These are phyloP conservation scores for Laetiporus sulphureus DNA, from an alignment of 1,284 basidiomycete species.

Conservation along the genomic window DNA sequence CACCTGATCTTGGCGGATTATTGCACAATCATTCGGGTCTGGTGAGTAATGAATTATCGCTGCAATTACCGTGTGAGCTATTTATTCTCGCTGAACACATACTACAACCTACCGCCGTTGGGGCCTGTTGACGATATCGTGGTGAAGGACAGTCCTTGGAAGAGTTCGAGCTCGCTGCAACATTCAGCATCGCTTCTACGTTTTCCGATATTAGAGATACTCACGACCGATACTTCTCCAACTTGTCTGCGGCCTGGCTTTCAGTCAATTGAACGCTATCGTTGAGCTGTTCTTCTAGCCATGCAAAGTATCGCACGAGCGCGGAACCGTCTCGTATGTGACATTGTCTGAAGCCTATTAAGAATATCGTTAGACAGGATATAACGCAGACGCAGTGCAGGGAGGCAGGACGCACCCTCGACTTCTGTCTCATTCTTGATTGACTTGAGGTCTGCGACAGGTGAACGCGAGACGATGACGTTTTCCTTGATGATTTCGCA, in stretches of 20 bases:
- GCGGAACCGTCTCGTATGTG: conserved; percentile 92
- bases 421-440: conserved; percentile 88
- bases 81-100: not conserved
- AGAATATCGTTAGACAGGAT: not conserved
- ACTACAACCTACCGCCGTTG: conserved; percentile 63
- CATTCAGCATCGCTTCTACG: not conserved
- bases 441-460: conserved; percentile 79
- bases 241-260: conserved; percentile 71
- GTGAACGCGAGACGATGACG: conserved; percentile 59
- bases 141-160: conserved; percentile 85
- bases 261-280: conserved; percentile 70
- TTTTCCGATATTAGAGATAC: conserved; percentile 25
- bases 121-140: conserved; percentile 91
- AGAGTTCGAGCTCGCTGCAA: conserved; percentile 63
- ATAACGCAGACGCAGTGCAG: too few relatives aligned
- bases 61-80: conserved; percentile 19
- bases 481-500: conserved; percentile 29
- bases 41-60: conserved; percentile 95
- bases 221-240: conserved; percentile 78
- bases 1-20: conserved; percentile 72
- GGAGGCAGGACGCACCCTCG: conserved; percentile 16
- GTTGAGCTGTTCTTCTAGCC: conserved; percentile 83
- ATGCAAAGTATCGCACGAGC: conserved; percentile 84
- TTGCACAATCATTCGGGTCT: conserved; percentile 65
- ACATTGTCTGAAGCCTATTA: conserved; percentile 80